A percentile compares a stretch with the other conserved stretches of the same genome.
These are phyloP conservation scores for Setaria italica DNA, from an alignment of 202 grass and related monocot genomes.

Conservation along the genomic window DNA sequence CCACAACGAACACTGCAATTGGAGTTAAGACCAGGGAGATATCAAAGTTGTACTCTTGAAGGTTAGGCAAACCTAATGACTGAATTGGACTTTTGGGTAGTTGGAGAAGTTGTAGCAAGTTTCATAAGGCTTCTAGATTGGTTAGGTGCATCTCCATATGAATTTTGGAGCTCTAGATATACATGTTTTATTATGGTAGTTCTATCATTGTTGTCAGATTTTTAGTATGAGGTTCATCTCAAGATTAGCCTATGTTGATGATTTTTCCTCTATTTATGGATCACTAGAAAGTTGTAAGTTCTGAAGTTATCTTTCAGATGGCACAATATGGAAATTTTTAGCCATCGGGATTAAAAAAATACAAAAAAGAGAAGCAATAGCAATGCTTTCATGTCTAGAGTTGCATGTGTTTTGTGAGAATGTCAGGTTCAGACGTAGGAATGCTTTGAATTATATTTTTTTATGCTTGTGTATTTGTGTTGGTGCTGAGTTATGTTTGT, in stretches of 20 bases:
- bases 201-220: neutral
- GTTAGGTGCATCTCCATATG: too few species aligned
- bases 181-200: neutral
- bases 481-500: neutral
- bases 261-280: too few species aligned
- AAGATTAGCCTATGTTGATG: neutral
- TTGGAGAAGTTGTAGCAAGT: neutral
- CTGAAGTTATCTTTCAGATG: too few species aligned
- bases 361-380: neutral
- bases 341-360: neutral
- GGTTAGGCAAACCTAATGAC: too few species aligned
- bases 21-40: neutral
- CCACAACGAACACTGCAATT: too few species aligned
- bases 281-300: too few species aligned
- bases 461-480: neutral
- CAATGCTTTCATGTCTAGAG: neutral
- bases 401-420: neutral
- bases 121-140: neutral
- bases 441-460: too few species aligned
- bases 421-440: neutral
- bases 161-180: neutral
- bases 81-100: too few species aligned
- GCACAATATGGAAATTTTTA: neutral
- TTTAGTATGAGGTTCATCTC: neutral
- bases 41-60: too few species aligned